Percentiles rank a stretch among this genome's conserved stretches.
These are phyloP conservation scores for Cocos nucifera DNA, from an alignment of 176 grass and related monocot genomes.

Conservation along the genomic window DNA sequence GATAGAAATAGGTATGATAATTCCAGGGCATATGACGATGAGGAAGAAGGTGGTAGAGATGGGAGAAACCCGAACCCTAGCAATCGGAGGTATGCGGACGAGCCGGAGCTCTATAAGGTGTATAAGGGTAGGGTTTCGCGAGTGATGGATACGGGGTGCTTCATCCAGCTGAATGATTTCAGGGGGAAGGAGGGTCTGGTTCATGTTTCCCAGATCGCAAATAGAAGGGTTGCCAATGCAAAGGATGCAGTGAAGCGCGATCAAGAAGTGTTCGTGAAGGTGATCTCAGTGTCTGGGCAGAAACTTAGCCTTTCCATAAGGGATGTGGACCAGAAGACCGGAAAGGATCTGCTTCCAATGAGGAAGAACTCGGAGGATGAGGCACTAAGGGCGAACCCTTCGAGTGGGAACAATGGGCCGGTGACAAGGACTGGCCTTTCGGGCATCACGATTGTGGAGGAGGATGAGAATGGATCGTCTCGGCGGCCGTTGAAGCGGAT, in stretches of 20 bases:
- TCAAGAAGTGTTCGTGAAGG: conserved; percentile 75
- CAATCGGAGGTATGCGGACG: conserved; percentile 16
- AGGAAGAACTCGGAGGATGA: conserved; percentile 36
- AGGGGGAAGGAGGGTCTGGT: conserved; percentile 66
- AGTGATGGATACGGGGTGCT: conserved; percentile 76
- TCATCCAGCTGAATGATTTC: conserved; percentile 59
- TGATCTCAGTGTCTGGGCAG: conserved; percentile 62
- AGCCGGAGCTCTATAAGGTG: conserved; percentile 64
- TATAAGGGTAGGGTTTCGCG: conserved; percentile 62
- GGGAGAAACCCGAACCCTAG: conserved; percentile 1
- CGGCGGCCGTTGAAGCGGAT: conserved; percentile 61
- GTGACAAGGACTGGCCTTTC: conserved; percentile 57
- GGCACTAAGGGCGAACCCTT: conserved; percentile 41
- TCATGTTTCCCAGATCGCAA: conserved; percentile 75
- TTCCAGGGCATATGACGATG: conserved; percentile 12
- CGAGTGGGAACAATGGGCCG: conserved; percentile 21
- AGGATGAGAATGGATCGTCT: conserved; percentile 42
- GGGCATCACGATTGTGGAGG: conserved; percentile 68
- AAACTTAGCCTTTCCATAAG: conserved; percentile 70
- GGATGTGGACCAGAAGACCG: conserved; percentile 87
- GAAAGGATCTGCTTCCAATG: conserved; percentile 65
- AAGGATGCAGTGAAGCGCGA: conserved; percentile 73
- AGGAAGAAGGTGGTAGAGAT: conserved; percentile 11
- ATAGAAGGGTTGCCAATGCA: conserved; percentile 44
- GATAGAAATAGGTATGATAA: background rate